Base-by-base conservation (phyloP, 495 filamentous ascomycete species). In the Xylaria telfairii region DNA sequence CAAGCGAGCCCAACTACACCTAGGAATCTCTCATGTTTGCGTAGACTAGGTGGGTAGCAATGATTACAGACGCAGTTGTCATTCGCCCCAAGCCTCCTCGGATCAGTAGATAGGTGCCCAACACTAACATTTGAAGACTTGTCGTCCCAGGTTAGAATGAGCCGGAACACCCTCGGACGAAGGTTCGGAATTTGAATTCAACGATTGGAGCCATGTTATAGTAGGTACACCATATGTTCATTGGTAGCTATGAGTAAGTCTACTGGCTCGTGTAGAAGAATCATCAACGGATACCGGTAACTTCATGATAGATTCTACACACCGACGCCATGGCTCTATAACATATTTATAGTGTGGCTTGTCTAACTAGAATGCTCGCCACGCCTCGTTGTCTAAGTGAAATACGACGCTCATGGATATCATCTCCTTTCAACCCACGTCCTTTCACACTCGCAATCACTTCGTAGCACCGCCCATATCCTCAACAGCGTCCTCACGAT, bases 401-500 rank as follows among this genome's bases (percentile, higher is more conserved):
- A 17, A 54, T 17, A 17, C 51, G 26, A 51, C 24, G 47, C 21
- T 51, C 21, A 51, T 51, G 10, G 47, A 51, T 26, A 51, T 26
- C 21, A n/a, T 26, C 56, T 60, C 39, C 19, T 19, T 37, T 49
- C 32, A 54, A 37, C 30, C 8, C n/a, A 60, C 17, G 24, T 17
- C 21, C 21, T 3, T 56, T 19, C 39, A 26, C 24, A n/a, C 65
- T 37, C 24, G 17, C 21, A 24, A 19, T 24, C 39, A 46, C 56
- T 65, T 53, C n/a, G 30, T 65, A 10, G 83, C 85, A 68, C 83
- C 86, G 6, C 92, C 92, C 49, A 89, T 75, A 79, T 94, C 91
- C 77, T 94, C 92, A 41, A 90, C 86, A 6, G 92, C 92, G 80
- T 88, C 90, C 24, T 78, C 75, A 65, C 88, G 80, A 82, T 96